A percentile compares a stretch with the other conserved stretches of the same genome.
These are phyloP conservation scores for Stachybotrys chartarum DNA, from an alignment of 2,329 filamentous ascomycete genomes.

Conservation along the genomic window DNA sequence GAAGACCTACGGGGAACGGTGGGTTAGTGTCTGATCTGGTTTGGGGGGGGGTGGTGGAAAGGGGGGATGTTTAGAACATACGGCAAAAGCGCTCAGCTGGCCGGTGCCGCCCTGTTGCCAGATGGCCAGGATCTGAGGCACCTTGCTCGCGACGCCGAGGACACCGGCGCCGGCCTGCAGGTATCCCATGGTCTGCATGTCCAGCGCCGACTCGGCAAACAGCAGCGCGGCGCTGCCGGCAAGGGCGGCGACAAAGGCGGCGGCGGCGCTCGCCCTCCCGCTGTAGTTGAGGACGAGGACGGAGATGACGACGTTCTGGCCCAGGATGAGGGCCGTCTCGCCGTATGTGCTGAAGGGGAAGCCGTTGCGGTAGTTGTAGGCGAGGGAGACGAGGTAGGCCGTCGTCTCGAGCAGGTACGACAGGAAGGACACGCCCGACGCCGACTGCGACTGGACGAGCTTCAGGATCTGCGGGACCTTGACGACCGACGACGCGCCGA, in stretches of 20 bases:
- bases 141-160: slow-evolving; percentile 80
- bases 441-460: slow-evolving; percentile 71
- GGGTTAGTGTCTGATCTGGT: neutral
- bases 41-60: fast-evolving
- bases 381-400: slow-evolving; percentile 80
- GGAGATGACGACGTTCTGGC: slow-evolving; percentile 86
- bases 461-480: slow-evolving; percentile 97
- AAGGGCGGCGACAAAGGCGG: slow-evolving; percentile 70
- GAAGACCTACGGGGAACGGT: slow-evolving; percentile 64
- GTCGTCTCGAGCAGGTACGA: slow-evolving; percentile 89
- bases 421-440: slow-evolving; percentile 79
- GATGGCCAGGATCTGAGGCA: slow-evolving; percentile 87
- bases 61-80: slow-evolving; percentile 38
- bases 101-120: slow-evolving; percentile 82
- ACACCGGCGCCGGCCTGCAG: slow-evolving; percentile 80
- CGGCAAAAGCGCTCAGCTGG: slow-evolving; percentile 92
- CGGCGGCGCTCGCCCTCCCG: slow-evolving; percentile 60
- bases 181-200: slow-evolving; percentile 60
- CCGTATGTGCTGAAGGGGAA: slow-evolving; percentile 97
- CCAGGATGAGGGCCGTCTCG: slow-evolving; percentile 85
- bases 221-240: slow-evolving; percentile 63
- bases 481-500: slow-evolving; percentile 81
- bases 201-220: slow-evolving; percentile 58
- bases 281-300: slow-evolving; percentile 81
- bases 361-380: slow-evolving; percentile 84